Evolutionary conservation across 2,329 filamentous ascomycete genomes (phyloP), one percentile per base, ranked within the genome.

Genomic region (Akanthomyces dipterigenus): DNA sequence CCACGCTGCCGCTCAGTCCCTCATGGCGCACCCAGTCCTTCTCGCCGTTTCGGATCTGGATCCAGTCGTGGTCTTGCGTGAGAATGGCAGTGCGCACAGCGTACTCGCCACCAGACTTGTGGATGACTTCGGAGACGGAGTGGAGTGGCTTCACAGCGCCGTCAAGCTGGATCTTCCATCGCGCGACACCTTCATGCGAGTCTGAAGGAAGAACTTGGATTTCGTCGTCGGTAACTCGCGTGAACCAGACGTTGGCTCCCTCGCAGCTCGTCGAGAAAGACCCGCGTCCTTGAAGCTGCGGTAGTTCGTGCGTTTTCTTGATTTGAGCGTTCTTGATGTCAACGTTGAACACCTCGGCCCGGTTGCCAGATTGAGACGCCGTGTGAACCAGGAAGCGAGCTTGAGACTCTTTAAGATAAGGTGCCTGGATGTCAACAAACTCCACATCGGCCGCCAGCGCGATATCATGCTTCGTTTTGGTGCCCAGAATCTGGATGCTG

Each of bases 311-410:
- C 0, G 88, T 88, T 72, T 90, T 91, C n/a, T 80, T 82, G 31
- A 93, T 82, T 20, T 81, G 82, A 59, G 81, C 83, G 63, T 80
- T 87, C 75, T 88, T 88, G 56, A 90, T 74, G 67, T 96, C 84
- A 63, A 96, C 82, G 68, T 96, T 91, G 70, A 88, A 97, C 34
- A 98, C 88, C 64, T 96, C 89, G 3, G 89, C 93, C 78, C 89
- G 91, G 70, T 93, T 90, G 20, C 86, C 86, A 3, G 78, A 78
- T 40, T 79, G 79, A 0, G 90, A 90, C 67, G 87, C 82, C 67
- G 86, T 91, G 67, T 96, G 90, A 5, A 96, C 89, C 36, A 97
- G 78, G 76, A 97, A 96, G 76, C 96, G 91, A 42, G 91, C 81
- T 50, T 86, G 80, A 4, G 90, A 88, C 69, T 89, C 88, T 34